These are phyloP conservation scores for Trametes sp. DNA, from an alignment of 1,284 basidiomycete genomes.

Conservation along the genomic window DNA sequence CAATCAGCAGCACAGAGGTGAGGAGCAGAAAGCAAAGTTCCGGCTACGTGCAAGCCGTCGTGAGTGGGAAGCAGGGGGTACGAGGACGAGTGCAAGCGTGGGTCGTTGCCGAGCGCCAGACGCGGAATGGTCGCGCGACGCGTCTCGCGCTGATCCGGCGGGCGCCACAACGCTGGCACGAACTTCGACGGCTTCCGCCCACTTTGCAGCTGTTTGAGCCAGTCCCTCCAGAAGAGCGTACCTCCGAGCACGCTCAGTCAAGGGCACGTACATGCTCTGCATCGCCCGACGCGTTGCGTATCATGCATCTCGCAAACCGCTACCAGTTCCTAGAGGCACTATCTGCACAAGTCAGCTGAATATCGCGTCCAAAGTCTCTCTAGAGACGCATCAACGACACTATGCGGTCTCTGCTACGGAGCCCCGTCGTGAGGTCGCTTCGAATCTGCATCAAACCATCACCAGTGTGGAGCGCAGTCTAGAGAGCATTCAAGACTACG, in stretches of 20 bases:
- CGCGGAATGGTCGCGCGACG: not conserved
- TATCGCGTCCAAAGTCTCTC: not conserved
- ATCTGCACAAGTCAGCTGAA: too few species aligned
- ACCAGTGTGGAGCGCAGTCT: not conserved
- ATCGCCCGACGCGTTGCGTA: not conserved
- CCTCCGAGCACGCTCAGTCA: not conserved
- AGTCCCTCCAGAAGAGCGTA: not conserved
- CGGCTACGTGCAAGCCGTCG: too few species aligned
- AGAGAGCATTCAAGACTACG: conserved; percentile 9
- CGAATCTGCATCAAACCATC: not conserved
- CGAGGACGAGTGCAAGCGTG: not conserved
- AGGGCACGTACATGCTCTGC: not conserved
- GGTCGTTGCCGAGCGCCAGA: not conserved
- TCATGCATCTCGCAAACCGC: not conserved
- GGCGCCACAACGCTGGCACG: not conserved
- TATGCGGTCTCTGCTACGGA: not conserved
- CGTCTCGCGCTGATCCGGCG: not conserved
- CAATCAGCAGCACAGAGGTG: not conserved
- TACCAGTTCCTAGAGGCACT: not conserved
- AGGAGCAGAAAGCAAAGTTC: not conserved
- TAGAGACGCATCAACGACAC: not conserved
- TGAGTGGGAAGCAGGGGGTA: not conserved
- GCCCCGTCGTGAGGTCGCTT: too few species aligned
- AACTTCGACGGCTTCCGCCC: conserved; percentile 2
- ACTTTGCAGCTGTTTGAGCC: not conserved